Conservation (phyloP, 805 yeast genomes). For the Nakazawaea molendinolei region DNA sequence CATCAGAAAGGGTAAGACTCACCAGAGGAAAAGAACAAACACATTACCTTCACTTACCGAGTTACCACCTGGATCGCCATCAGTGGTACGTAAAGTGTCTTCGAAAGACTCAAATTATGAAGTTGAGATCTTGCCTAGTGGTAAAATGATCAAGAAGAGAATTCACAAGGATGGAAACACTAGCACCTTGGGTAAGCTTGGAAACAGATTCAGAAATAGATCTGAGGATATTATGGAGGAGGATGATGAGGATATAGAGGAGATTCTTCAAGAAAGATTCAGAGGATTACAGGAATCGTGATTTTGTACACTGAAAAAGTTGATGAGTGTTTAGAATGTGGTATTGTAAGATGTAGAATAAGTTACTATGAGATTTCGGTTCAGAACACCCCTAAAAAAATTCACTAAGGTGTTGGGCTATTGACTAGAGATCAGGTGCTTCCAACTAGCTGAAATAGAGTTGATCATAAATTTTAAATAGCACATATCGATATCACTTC, state of each 20-base stretch:
- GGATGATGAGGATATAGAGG: conserved; percentile 48
- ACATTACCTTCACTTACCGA: conserved; percentile 41
- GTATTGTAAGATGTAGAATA: no score
- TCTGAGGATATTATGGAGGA: conserved; percentile 31
- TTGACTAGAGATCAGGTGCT: no score
- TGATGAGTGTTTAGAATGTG: no score
- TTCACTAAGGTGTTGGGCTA: no score
- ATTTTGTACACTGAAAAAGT: no score
- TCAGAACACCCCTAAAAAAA: no score
- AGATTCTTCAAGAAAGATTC: conserved; percentile 30
- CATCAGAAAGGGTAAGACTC: conserved; percentile 31
- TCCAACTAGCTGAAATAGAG: no score
- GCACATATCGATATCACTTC: no score
- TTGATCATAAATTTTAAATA: no score
- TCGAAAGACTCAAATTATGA: conserved; percentile 31
- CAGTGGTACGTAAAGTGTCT: conserved; percentile 25
- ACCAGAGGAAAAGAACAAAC: conserved; percentile 39
- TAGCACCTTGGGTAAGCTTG: conserved; percentile 23
- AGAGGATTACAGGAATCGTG: conserved; percentile 21
- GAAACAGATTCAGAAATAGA: conserved; percentile 33
- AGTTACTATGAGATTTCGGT: no score
- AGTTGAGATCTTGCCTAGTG: conserved; percentile 67
- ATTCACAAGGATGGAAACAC: conserved; percentile 17
- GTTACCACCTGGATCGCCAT: conserved; percentile 41
- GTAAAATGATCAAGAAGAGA: conserved; percentile 47